phyloP scores from a whole-genome alignment of 495 filamentous ascomycete genomes.

The Penicillium silybi region DNA sequence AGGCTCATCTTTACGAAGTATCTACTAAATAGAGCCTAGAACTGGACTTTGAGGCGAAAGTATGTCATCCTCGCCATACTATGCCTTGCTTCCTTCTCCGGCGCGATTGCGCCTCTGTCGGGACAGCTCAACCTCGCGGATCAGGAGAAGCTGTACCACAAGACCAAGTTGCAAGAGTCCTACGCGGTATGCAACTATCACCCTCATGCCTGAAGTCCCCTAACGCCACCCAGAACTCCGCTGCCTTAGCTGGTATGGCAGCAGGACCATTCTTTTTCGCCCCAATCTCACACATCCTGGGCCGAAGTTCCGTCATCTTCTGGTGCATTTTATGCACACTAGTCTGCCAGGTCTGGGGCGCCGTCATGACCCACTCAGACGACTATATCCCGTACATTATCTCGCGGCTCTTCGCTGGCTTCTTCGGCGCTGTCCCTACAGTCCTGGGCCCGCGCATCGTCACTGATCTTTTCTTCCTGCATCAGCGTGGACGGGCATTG shows the following conservation, averaged over 20 bases:
- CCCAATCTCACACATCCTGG: constrained; percentile 34
- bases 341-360: constrained; percentile 37
- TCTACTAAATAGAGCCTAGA: constrained; percentile 16
- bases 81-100: constrained; percentile 31
- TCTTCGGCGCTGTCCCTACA: constrained; percentile 37
- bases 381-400: constrained; percentile 43
- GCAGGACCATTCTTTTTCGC: constrained; percentile 42
- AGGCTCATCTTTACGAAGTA: background rate
- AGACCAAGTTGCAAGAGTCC: constrained; percentile 24
- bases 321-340: constrained; percentile 39
- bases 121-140: constrained; percentile 30
- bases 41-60: constrained; percentile 44
- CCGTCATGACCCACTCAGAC: constrained; percentile 36
- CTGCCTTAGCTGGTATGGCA: constrained; percentile 38
- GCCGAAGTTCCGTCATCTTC: constrained; percentile 40
- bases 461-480: constrained; percentile 45
- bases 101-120: constrained; percentile 28
- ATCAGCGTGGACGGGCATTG: constrained; percentile 45
- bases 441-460: constrained; percentile 38
- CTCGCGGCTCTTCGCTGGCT: constrained; percentile 40
- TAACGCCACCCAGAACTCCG: constrained; percentile 29
- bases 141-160: constrained; percentile 27
- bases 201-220: background rate
- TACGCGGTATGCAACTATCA: constrained; percentile 15
- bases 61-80: constrained; percentile 30